Conservation (phyloP, 305 asterid genomes). For the Fraxinus sp. region DNA sequence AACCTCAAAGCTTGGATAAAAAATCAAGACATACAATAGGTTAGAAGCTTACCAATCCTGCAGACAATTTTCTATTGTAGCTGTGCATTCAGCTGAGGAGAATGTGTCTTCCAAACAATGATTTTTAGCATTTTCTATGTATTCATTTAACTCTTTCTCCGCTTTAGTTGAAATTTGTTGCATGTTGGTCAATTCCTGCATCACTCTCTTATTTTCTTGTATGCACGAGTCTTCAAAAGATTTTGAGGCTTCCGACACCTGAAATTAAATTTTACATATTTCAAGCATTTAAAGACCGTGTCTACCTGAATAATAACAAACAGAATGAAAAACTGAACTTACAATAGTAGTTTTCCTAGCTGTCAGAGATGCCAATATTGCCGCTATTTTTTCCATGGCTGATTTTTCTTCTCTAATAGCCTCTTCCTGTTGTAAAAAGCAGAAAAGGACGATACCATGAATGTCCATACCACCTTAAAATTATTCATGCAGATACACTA, state of each 20-base stretch:
- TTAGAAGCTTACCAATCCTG: conserved; percentile 51
- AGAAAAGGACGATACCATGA: conserved; percentile 1
- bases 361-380: conserved; percentile 56
- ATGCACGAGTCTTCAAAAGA: conserved; percentile 48
- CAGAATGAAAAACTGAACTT: conserved; percentile 17
- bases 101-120: conserved; percentile 53
- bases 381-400: conserved; percentile 66
- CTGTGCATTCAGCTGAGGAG: conserved; percentile 45
- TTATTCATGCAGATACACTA: neutral
- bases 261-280: conserved; percentile 20
- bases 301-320: neutral
- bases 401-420: conserved; percentile 60
- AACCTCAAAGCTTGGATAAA: neutral
- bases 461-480: conserved; percentile 3
- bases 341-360: conserved; percentile 56
- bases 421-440: conserved; percentile 55
- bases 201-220: conserved; percentile 54
- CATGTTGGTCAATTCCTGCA: conserved; percentile 49
- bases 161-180: conserved; percentile 54
- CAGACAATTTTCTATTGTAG: conserved; percentile 54
- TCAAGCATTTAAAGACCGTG: conserved; percentile 9
- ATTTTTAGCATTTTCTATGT: conserved; percentile 48
- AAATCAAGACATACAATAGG: neutral
- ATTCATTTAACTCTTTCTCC: conserved; percentile 44
- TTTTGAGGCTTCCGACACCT: conserved; percentile 69